Evolutionary conservation across 139 green algal species (phyloP), one percentile per base, ranked within the genome.

Genomic region (Dunaliella sp.): DNA sequence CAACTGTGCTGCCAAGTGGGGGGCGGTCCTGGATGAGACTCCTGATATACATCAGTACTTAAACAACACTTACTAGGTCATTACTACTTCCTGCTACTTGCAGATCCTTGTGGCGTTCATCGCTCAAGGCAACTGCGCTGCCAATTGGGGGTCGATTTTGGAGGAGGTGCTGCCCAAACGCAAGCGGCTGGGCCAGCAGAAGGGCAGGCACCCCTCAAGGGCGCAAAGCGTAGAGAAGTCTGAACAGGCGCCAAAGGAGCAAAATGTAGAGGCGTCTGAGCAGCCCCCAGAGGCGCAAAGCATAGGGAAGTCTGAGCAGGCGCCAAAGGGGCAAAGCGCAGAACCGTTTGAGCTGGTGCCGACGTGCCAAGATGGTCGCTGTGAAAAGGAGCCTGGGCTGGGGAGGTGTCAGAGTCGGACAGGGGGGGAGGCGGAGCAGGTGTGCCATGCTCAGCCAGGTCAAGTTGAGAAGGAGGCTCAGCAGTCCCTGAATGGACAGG

Each of bases 101-200:
- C 72, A 92, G 65, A 87, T 88, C 36, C 38, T 88, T 34, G 85
- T 87, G 38, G 87, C 91, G 77, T 65, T 65, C 48, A 81, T 77
- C 0, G 81, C 36, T 38, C 76, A 37, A 24, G 26, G 78, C 36
- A 83, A 79, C 48, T 26, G 7, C 7, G 48, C 48, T 26, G 7
- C 48, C 0, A 88, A 93, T 59, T 93, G 90, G 90, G 82, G 58
- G 12, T 72, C 38, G 21, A 85, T 86, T 36, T 83, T 93, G 32
- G 85, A 88, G 26, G 21, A 35, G 3, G 90, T 91, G 81, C 81
- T 93, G 79, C 90, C 90, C 1, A 38, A 80, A 38, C 85, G 90
- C 22, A 93, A 93, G 80, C 83, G 88, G 3, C 81, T 81, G 0
- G 88, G 84, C 1, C 88, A 80, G 25, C 22, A 34, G 22, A 33